Evolutionary conservation across 305 asterid genomes (phyloP).

Genomic region (Rubia balearica): DNA sequence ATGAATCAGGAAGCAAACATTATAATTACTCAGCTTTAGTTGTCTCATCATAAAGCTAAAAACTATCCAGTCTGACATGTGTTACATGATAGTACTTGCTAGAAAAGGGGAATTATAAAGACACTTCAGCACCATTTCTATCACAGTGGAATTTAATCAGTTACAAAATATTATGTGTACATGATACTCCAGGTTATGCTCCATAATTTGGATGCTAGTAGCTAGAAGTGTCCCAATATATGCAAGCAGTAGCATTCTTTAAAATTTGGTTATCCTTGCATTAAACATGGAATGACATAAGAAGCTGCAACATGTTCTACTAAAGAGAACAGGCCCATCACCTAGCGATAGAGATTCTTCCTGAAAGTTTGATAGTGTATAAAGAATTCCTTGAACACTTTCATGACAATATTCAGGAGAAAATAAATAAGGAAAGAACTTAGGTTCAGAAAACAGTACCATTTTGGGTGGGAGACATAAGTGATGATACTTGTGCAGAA

Average conservation of each 20-base stretch:
- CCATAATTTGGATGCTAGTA: background rate
- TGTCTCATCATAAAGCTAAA: background rate
- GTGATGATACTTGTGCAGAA: conserved; percentile 70
- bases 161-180: background rate
- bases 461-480: conserved; percentile 52
- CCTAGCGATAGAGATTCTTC: background rate
- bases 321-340: background rate
- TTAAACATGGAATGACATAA: background rate
- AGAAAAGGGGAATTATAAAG: background rate
- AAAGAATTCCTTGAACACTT: background rate
- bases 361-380: background rate
- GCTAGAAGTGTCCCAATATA: background rate
- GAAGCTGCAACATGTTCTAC: background rate
- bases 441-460: conserved; percentile 36
- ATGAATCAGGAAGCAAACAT: conserved; percentile 5
- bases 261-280: background rate
- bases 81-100: no score
- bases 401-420: background rate
- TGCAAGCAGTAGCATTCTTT: background rate
- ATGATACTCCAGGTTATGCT: background rate
- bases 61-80: background rate
- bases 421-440: conserved; percentile 5
- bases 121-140: background rate
- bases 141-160: background rate
- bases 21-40: background rate